A percentile compares a stretch with the other conserved stretches of the same genome.
Evolutionary conservation across 1,284 basidiomycete species (phyloP).

Genomic region (Neonothopanus nambi): DNA sequence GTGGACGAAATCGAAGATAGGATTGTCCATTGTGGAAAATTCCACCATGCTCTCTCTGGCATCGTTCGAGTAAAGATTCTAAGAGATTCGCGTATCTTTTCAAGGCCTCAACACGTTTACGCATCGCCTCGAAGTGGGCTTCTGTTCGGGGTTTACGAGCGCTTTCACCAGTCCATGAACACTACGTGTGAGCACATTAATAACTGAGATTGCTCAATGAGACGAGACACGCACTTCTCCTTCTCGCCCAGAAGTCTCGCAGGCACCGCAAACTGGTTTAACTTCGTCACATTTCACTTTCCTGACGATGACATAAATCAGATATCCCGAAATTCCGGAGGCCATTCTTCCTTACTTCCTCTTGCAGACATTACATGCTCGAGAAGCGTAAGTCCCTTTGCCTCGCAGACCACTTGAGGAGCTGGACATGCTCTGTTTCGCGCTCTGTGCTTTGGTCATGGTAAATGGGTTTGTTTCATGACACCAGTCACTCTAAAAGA

Average conservation of each 20-base stretch:
- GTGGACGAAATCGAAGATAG: slow-evolving; percentile 32
- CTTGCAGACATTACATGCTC: slow-evolving; percentile 24
- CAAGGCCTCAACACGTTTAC: slow-evolving; percentile 39
- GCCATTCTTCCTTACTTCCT: slow-evolving; percentile 14
- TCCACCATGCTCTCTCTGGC: slow-evolving; percentile 37
- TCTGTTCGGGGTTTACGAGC: slow-evolving; percentile 22
- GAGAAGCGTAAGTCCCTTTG: slow-evolving; percentile 20
- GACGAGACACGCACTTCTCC: slow-evolving; percentile 8
- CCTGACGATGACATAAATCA: slow-evolving; percentile 8
- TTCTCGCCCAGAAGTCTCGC: slow-evolving; percentile 12
- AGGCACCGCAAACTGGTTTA: slow-evolving; percentile 19
- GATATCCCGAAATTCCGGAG: background rate
- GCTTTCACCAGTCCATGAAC: slow-evolving; percentile 21
- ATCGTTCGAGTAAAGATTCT: slow-evolving; percentile 44
- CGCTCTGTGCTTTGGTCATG: slow-evolving; percentile 6
- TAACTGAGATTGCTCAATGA: background rate
- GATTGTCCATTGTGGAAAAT: slow-evolving; percentile 30
- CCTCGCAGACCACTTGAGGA: slow-evolving; percentile 1
- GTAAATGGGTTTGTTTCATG: background rate
- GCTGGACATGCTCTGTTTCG: background rate
- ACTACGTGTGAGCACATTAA: slow-evolving; percentile 14
- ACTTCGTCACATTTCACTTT: slow-evolving; percentile 25
- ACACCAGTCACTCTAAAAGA: background rate
- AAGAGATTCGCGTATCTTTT: slow-evolving; percentile 46
- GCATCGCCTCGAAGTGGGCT: slow-evolving; percentile 25